A percentile compares a stretch with the other conserved stretches of the same genome.
phyloP scores from a whole-genome alignment of 345 rosid genomes.

The Odontarrhena argentea region DNA sequence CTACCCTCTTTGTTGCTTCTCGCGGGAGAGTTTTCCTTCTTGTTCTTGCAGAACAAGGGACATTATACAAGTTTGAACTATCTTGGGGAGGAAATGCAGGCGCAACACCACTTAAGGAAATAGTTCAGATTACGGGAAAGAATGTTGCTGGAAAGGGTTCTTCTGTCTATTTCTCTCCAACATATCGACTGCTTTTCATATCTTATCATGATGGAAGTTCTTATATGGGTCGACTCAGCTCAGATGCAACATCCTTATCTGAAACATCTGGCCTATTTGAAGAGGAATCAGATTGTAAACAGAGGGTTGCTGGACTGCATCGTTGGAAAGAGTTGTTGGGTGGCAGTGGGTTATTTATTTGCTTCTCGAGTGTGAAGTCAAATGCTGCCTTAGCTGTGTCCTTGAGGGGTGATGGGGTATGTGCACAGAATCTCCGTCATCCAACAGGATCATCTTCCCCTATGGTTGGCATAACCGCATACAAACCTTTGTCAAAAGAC shows the following conservation, averaged over 20 bases:
- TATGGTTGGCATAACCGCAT: conserved; percentile 90
- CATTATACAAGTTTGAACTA: conserved; percentile 73
- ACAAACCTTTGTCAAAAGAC: conserved; percentile 92
- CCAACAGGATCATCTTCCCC: conserved; percentile 76
- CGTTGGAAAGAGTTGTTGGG: conserved; percentile 85
- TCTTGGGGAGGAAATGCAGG: conserved; percentile 77
- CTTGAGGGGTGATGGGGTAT: conserved; percentile 57
- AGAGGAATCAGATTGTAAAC: conserved; percentile 75
- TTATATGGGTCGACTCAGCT: conserved; percentile 71
- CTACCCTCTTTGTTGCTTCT: conserved; percentile 76
- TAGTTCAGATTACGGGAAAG: conserved; percentile 58
- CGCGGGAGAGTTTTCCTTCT: conserved; percentile 80
- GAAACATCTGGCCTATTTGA: conserved; percentile 76
- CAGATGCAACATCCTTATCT: conserved; percentile 63
- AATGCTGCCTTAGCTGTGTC: conserved; percentile 77
- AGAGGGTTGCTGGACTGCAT: conserved; percentile 74
- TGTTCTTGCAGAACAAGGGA: conserved; percentile 87
- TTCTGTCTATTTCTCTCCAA: conserved; percentile 80
- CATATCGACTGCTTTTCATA: conserved; percentile 71
- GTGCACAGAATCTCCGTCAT: conserved; percentile 83
- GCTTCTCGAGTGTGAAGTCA: conserved; percentile 76
- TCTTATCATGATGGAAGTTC: conserved; percentile 90
- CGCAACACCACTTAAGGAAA: conserved; percentile 82
- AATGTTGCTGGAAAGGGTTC: conserved; percentile 77
- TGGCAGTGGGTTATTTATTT: conserved; percentile 78